A percentile compares a stretch with the other conserved stretches of the same genome.
Evolutionary conservation across 371 early-diverging fungal genomes (phyloP).

Genomic region (Lichtheimia hyalospora): DNA sequence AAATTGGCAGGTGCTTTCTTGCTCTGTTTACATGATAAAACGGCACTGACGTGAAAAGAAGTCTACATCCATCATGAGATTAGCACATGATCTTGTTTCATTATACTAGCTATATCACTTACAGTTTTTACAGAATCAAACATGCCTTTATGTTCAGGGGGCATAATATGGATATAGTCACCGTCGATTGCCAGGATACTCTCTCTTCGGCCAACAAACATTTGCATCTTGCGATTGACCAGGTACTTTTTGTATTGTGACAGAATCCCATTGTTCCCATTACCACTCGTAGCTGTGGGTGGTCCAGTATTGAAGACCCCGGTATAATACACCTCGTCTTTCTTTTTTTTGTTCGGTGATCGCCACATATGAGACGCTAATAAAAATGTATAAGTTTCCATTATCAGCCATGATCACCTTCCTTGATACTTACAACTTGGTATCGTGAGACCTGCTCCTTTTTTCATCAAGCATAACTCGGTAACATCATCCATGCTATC

Average conservation of each 20-base stretch:
- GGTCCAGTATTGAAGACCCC: slow-evolving; percentile 19
- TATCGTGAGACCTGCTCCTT: slow-evolving; percentile 47
- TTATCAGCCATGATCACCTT: background rate
- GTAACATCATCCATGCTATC: slow-evolving; percentile 63
- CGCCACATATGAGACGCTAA: slow-evolving; percentile 47
- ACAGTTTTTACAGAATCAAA: slow-evolving; percentile 85
- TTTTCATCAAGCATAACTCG: slow-evolving; percentile 78
- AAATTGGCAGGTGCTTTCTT: slow-evolving; percentile 76
- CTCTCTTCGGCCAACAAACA: slow-evolving; percentile 83
- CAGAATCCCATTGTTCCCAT: slow-evolving; percentile 33
- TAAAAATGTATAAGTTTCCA: background rate
- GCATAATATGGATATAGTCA: slow-evolving; percentile 89
- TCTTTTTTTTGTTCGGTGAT: slow-evolving; percentile 49
- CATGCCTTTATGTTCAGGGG: slow-evolving; percentile 78
- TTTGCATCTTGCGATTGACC: slow-evolving; percentile 76
- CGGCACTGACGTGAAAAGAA: slow-evolving; percentile 77
- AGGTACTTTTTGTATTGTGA: slow-evolving; percentile 61
- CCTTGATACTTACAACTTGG: slow-evolving; percentile 54
- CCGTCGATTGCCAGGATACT: slow-evolving; percentile 92
- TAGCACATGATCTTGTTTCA: background rate
- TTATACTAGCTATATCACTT: slow-evolving; percentile 14
- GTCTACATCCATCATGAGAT: slow-evolving; percentile 32
- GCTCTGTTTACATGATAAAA: slow-evolving; percentile 78
- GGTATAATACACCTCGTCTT: slow-evolving; percentile 46
- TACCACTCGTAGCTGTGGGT: slow-evolving; percentile 9